A percentile compares a stretch with the other conserved stretches of the same genome.
These are phyloP conservation scores for Tulasnella sp. DNA, from an alignment of 768 basidiomycete genomes.

Conservation along the genomic window DNA sequence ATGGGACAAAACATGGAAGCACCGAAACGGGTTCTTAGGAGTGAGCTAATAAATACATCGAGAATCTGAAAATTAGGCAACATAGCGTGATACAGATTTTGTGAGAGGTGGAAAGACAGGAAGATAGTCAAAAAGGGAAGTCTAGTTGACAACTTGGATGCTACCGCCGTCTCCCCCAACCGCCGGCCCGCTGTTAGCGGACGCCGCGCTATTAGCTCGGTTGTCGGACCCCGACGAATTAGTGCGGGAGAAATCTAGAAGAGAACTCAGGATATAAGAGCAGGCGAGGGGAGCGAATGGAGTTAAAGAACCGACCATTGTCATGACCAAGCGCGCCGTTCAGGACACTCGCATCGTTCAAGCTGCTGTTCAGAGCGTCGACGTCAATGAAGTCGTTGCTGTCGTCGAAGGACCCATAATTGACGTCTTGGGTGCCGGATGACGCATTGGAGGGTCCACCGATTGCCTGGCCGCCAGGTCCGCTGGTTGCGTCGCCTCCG, in stretches of 20 bases:
- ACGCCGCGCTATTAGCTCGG: slow-evolving; percentile 3
- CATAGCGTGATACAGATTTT: not conserved
- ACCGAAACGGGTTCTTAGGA: not conserved
- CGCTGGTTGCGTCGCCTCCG: slow-evolving; percentile 17
- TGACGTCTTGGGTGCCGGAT: not conserved
- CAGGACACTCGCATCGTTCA: slow-evolving; percentile 6
- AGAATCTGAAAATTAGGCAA: not conserved
- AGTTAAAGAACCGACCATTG: not conserved
- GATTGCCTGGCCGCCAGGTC: slow-evolving; percentile 12
- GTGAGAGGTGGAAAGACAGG: not conserved
- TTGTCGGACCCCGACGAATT: slow-evolving; percentile 7
- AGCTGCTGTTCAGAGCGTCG: slow-evolving; percentile 1
- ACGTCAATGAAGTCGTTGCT: slow-evolving; percentile 10
- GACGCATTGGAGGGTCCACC: not conserved
- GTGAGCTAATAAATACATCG: slow-evolving; percentile 9
- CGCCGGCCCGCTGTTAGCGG: slow-evolving; percentile 20
- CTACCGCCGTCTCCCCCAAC: slow-evolving; percentile 19
- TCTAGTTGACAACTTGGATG: slow-evolving; percentile 9
- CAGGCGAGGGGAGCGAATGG: not conserved
- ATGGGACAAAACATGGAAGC: not conserved
- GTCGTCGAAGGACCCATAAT: not conserved
- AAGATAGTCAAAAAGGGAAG: not conserved
- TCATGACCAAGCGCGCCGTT: slow-evolving; percentile 7
- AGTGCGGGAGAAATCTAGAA: slow-evolving; percentile 6
- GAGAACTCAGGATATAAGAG: not conserved